A percentile compares a stretch with the other conserved stretches of the same genome.
These are phyloP conservation scores for Malassezia arunalokei DNA, from an alignment of 1,284 basidiomycete genomes.

Conservation along the genomic window DNA sequence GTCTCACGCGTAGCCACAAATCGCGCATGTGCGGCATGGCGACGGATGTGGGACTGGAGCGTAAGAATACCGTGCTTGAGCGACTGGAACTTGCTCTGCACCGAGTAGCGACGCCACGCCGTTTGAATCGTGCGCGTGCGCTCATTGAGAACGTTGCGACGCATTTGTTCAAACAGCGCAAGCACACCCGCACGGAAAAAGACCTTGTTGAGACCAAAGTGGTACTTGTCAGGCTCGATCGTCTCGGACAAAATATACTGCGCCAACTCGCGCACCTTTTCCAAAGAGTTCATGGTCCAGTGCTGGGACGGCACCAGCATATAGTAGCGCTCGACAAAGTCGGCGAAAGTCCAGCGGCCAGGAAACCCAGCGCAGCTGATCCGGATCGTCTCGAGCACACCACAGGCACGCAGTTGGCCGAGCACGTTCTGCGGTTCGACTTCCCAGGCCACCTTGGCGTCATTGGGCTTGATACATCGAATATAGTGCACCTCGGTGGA, in stretches of 20 bases:
- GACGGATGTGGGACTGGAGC: conserved; percentile 89
- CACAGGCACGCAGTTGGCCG: conserved; percentile 88
- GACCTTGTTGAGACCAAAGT: conserved; percentile 91
- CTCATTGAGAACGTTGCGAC: conserved; percentile 72
- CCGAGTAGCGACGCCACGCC: conserved; percentile 77
- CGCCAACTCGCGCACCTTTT: conserved; percentile 63
- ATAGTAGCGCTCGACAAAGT: conserved; percentile 98
- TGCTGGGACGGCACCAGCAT: conserved; percentile 79
- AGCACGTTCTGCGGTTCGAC: conserved; percentile 91
- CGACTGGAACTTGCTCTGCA: conserved; percentile 65
- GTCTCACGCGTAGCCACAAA: conserved; percentile 63
- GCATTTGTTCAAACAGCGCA: conserved; percentile 82
- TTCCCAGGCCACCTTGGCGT: conserved; percentile 89
- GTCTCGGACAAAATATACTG: conserved; percentile 70
- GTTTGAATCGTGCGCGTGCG: conserved; percentile 94
- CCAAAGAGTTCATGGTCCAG: conserved; percentile 54
- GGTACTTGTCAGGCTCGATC: conserved; percentile 91
- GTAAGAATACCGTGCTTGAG: conserved; percentile 64
- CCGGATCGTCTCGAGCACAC: conserved; percentile 96
- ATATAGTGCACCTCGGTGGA: conserved; percentile 99
- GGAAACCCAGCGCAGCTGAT: conserved; percentile 99
- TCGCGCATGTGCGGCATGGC: conserved; percentile 61
- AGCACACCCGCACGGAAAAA: conserved; percentile 99
- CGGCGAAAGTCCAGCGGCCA: conserved; percentile 95
- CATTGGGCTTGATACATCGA: conserved; percentile 98